Base-by-base conservation (phyloP, 352 stramenopile genomes). In the Achlya hypogyna region DNA sequence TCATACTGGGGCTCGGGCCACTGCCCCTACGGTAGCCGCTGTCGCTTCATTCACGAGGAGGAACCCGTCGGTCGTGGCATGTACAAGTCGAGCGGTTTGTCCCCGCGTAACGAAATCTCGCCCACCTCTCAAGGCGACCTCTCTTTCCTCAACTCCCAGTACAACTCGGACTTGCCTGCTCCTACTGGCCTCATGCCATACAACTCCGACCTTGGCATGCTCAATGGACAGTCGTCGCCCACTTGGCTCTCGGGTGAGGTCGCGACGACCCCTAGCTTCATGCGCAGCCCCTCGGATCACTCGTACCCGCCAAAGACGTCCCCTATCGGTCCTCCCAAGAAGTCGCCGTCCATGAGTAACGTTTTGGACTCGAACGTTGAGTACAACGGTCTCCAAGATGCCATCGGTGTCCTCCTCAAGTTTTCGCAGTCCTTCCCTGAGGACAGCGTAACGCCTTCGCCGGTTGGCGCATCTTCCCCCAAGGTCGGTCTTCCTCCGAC, bases 11-110 rank as follows among this genome's bases (percentile, higher is more conserved):
- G 76, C 23, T 95, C 88, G 5, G 88, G 88, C 32, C 82, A 82
- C 53, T 96, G 88, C 73, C 88, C 89, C 75, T 96, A 96, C 70
- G 88, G 86, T 62, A 87, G 77, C 9, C 84, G 88, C 25, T 96
- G 88, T 69, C 84, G 88, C 45, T 96, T 96, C 69, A 94, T 96
- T 47, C 88, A 96, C 74, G 73, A 74, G 9, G 73, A 87, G 40
- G 53, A 76, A 53, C 75, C 71, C 2, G 74, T 56, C 49, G 25
- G 25, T n/a, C 49, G 49, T 20, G 14, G 12, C 2, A 49, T 67
- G 18, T 67, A 67, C 60, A 67, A 67, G 3, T 49, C 60, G 23
- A 67, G 47, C n/a, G 60, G 60, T 14, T 35, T 67, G 22, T 58
- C 60, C 12, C 60, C 51, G 51, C 38, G 51, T 20, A 67, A 67